Evolutionary conservation across 176 grass and related monocot species (phyloP).

Genomic region (Juncus effusus): DNA sequence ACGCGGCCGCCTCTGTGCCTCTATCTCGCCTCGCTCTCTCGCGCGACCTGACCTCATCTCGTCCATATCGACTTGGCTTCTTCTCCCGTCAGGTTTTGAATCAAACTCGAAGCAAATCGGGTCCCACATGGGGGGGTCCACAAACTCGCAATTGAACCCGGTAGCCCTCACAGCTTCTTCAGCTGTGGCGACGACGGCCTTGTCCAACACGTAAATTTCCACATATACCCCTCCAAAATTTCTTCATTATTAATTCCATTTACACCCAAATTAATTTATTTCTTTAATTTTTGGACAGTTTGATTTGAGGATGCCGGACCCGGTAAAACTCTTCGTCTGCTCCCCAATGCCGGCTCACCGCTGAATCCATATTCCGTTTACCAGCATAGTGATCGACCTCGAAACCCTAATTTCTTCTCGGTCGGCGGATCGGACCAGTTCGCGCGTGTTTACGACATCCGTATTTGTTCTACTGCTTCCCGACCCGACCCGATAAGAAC

Average conservation of each 20-base stretch:
- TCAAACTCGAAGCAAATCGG: conserved; percentile 64
- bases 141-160: conserved; percentile 66
- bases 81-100: too few species aligned
- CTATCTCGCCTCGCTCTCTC: too few species aligned
- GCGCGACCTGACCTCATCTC: too few species aligned
- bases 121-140: conserved; percentile 45
- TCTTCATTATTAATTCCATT: too few species aligned
- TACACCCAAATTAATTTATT: not conserved
- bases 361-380: conserved; percentile 35
- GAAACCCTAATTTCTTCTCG: conserved; percentile 60
- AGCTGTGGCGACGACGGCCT: conserved; percentile 84
- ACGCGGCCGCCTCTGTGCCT: too few species aligned
- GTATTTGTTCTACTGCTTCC: conserved; percentile 28
- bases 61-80: too few species aligned
- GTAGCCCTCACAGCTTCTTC: conserved; percentile 69
- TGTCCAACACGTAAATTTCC: conserved; percentile 69
- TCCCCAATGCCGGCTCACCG: conserved; percentile 49
- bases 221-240: not conserved
- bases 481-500: conserved; percentile 30
- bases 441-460: conserved; percentile 69
- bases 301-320: conserved; percentile 56
- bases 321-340: conserved; percentile 70
- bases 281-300: conserved; percentile 45
- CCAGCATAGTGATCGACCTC: conserved; percentile 64
- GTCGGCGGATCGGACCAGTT: conserved; percentile 70